Evolutionary conservation across 306 rosid species (phyloP), one percentile per base, ranked within the genome.

Genomic region (Inga leiocalycina): DNA sequence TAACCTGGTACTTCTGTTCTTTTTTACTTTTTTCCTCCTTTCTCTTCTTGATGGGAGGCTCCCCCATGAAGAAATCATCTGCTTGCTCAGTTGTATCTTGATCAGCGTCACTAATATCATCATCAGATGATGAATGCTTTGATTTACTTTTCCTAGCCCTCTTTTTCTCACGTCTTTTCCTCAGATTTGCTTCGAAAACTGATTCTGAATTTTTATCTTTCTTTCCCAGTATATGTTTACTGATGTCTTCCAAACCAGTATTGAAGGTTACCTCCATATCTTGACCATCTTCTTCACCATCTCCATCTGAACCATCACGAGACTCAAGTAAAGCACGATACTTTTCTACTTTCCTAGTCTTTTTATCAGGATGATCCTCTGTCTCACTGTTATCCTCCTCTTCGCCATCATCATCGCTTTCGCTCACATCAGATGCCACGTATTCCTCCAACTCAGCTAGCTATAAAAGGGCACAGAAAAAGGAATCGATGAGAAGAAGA

Each of bases 231-330:
- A 92, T 90, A 79, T 85, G 94, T 87, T 91, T 96, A 84, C 97
- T 94, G 79, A 93, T 79, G 86, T 96, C 97, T 85, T 96, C 95
- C 85, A 96, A 87, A 79, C 91, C 97, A 49, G 98, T 85, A 81
- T 94, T 96, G 86, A 96, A 96, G 67, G 98, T 96, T 71, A 96
- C 91, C 90, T 94, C 98, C 99, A 96, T 92, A 82, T 96, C 93
- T 87, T 89, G 91, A 70, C 45, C 89, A 73, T 76, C 88, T 43
- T 87, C 84, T 78, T 83, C 92, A 13, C 78, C 89, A 43, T 91
- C 97, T 80, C 81, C 92, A 73, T 91, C 97, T 71, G 93, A 90
- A 74, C 86, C 89, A 80, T 84, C 68, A 24, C 91, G 92, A 71
- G 92, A 81, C 74, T 85, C 85, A 44, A 96, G 85, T 81, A 96